Evolutionary conservation across 306 rosid genomes (phyloP).

Genomic region (Gillenia trifoliata): DNA sequence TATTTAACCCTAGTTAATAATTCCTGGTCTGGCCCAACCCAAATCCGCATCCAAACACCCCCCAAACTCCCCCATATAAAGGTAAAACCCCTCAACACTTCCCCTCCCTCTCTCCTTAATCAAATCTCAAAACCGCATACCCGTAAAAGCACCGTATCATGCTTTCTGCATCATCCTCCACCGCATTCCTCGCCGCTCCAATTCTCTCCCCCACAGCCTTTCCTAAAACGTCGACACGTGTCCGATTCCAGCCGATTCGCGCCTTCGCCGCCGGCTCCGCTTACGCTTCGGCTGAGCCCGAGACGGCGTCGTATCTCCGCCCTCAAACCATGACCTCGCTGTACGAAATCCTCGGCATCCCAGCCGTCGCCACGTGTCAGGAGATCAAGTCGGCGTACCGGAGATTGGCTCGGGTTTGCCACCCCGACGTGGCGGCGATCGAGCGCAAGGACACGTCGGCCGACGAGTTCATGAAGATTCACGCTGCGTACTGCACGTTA

Average conservation of each 20-base stretch:
- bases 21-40: not conserved
- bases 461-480: constrained; percentile 69
- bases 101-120: no score
- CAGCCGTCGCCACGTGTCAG: constrained; percentile 56
- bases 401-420: constrained; percentile 63
- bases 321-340: constrained; percentile 30
- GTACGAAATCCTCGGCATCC: constrained; percentile 73
- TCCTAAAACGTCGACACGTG: constrained; percentile 4
- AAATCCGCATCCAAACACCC: not conserved
- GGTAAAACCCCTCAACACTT: not conserved
- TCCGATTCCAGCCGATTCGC: constrained; percentile 13
- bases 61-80: not conserved
- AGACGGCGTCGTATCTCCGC: constrained; percentile 33
- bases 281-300: constrained; percentile 22
- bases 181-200: not conserved
- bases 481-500: constrained; percentile 76
- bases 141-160: constrained; percentile 12
- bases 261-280: constrained; percentile 37
- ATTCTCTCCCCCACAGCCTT: not conserved
- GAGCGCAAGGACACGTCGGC: constrained; percentile 59
- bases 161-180: constrained; percentile 22
- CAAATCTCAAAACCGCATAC: not conserved
- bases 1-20: constrained; percentile 21
- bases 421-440: constrained; percentile 77
- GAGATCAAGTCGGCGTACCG: constrained; percentile 89